phyloP scores from a whole-genome alignment of 2,329 filamentous ascomycete genomes.

The Penicillium concentricum region DNA sequence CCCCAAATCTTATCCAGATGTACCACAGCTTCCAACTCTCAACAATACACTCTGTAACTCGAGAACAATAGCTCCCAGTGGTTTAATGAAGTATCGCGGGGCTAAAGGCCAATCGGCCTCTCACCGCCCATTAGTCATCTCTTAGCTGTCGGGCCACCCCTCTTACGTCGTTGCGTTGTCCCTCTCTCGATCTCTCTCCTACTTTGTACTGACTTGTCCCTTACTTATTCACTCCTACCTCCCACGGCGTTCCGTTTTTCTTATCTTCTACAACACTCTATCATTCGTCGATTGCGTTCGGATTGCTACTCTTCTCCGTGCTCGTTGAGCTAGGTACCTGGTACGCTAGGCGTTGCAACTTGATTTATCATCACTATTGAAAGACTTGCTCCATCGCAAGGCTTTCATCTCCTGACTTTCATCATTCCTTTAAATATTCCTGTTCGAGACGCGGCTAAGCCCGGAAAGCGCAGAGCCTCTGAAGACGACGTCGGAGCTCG shows the following conservation, averaged over 20 bases:
- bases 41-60: not conserved
- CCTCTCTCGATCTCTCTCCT: conserved; percentile 10
- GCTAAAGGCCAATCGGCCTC: conserved; percentile 1
- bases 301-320: conserved; percentile 10
- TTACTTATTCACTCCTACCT: conserved; percentile 13
- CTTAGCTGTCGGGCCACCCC: conserved; percentile 23
- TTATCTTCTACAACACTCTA: conserved; percentile 5
- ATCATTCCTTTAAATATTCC: conserved; percentile 45
- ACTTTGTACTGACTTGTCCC: conserved; percentile 11
- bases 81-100: conserved; percentile 3
- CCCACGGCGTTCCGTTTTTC: conserved; percentile 6
- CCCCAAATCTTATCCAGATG: not conserved
- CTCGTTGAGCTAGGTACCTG: conserved; percentile 23
- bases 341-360: conserved; percentile 30
- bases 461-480: conserved; percentile 55
- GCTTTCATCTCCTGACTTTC: conserved; percentile 39
- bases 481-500: conserved; percentile 46
- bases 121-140: conserved; percentile 10
- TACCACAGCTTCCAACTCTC: not conserved
- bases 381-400: conserved; percentile 45
- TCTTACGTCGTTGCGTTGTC: conserved; percentile 29
- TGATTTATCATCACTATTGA: conserved; percentile 30
- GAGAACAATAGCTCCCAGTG: not conserved
- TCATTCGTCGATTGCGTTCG: conserved; percentile 10
- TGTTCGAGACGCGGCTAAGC: conserved; percentile 48